Evolutionary conservation across 2,329 filamentous ascomycete species (phyloP).

Genomic region (Aspergillus tubingensis): DNA sequence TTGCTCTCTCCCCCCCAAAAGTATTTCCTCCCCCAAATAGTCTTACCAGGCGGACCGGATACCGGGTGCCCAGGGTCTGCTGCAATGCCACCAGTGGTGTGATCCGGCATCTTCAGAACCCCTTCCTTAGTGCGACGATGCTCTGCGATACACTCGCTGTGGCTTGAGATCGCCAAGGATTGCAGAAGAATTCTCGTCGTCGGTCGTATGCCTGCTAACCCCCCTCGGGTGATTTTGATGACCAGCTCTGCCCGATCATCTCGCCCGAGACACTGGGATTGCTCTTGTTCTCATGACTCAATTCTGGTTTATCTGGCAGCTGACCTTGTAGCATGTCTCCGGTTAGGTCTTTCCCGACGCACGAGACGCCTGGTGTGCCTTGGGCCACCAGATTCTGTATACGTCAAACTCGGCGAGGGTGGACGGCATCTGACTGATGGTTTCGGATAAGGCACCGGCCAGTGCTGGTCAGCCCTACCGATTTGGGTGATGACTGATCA

Average conservation of each 20-base stretch:
- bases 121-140: conserved; percentile 1
- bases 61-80: conserved; percentile 16
- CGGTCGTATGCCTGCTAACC: background rate
- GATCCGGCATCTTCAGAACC: conserved; percentile 19
- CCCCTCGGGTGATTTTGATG: background rate
- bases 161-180: conserved; percentile 1
- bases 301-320: background rate
- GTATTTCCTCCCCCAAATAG: background rate
- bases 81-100: conserved; percentile 20
- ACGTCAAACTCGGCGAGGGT: background rate
- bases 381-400: background rate
- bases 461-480: background rate
- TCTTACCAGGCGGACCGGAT: conserved; percentile 15
- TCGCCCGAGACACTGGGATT: background rate
- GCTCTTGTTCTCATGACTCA: conserved; percentile 2
- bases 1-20: background rate
- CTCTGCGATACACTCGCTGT: background rate
- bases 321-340: conserved; percentile 4
- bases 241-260: background rate
- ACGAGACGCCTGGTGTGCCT: background rate
- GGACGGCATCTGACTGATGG: background rate
- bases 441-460: background rate
- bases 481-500: background rate
- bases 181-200: background rate
- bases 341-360: conserved; percentile 3